Evolutionary conservation across 2,329 filamentous ascomycete species (phyloP), one percentile per base, ranked within the genome.

Genomic region (Chrysosporium queenslandicum): DNA sequence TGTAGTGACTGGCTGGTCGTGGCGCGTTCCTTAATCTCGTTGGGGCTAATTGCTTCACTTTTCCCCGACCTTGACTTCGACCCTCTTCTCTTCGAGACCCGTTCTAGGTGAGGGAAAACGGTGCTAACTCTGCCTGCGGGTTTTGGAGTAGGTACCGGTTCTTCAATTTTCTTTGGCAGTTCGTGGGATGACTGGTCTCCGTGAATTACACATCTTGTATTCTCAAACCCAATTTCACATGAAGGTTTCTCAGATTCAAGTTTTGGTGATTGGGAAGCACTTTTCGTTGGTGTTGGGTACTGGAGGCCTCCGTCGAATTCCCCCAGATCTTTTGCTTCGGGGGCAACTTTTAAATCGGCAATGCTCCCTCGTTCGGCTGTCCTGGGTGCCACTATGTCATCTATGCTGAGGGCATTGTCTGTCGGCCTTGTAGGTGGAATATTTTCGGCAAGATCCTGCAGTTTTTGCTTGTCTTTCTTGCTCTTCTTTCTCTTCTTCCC

Each of bases 101-200:
- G 64, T 52, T 68, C 63, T 23, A 70, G 56, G 16, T 61, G 59
- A 9, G 68, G 68, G 40, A 70, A 69, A 27, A 70, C 58, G 46
- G 56, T 65, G 8, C 63, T 59, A 50, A 70, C 60, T 42, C 63
- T 64, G 55, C 60, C 62, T 7, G 40, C 7, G 3, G 39, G 5
- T n/a, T 27, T 23, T 18, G 12, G 5, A 21, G 55, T 52, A 21
- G 49, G 42, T 18, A 50, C 14, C 8, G 46, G 37, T 45, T 61
- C 58, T 25, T 49, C 54, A 3, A 9, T n/a, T 20, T 48, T 36
- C 36, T 43, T 32, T 2, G 14, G 21, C n/a, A n/a, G n/a, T n/a
- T n/a, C n/a, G 12, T 42, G 8, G 7, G 21, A 7, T 36, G 18
- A n/a, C 23, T 29, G 37, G 29, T n/a, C n/a, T n/a, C n/a, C n/a